Base-by-base conservation (phyloP, 225 moss, liverwort and hornwort species). In the Anthoceros angustus region DNA sequence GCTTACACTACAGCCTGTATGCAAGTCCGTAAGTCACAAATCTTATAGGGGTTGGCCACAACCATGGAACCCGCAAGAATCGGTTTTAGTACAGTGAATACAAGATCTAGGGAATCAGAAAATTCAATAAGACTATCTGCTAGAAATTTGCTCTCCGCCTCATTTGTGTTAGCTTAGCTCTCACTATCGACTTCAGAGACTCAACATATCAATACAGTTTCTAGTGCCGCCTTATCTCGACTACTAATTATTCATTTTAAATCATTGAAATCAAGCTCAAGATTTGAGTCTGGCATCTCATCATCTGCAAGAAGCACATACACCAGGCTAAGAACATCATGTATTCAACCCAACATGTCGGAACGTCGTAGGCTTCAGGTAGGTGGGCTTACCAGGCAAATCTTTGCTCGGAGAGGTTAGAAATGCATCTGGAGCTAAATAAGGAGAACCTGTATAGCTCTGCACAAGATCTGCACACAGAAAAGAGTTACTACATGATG, bases 361-460 rank as follows among this genome's bases (percentile, higher is more conserved):
- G 2, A 32, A 32, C 4, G 32, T 32, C 32, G 32, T 1, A 1
- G 2, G 32, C 32, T 32, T 32, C 32, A 32, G 32, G 32, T 32
- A 32, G 32, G 2, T 32, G 23, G n/a, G 72, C 70, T 70, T 80
- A 87, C 92, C 98, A 76, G 81, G 75, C 72, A 74, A 84, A 68
- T 98, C 92, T 76, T 92, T 98, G 55, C 89, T 91, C 49, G 98
- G 98, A 65, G 98, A 92, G 67, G 88, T 88, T 68, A 98, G 84
- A 75, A 75, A 87, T 49, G 79, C 80, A 45, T 98, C 98, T 12
- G 98, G 92, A 48, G 88, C 87, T 78, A 98, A 74, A 72, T 88
- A 89, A 14, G 92, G 92, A 62, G 92, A 98, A 66, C 92, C 98
- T 39, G 87, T 83, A 61, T 92, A 98, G 73, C 85, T 98, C 81